Percentiles rank a stretch among this genome's conserved stretches.
These are phyloP conservation scores for Artemisia tridentata DNA, from an alignment of 129 eudicot species.

Conservation along the genomic window DNA sequence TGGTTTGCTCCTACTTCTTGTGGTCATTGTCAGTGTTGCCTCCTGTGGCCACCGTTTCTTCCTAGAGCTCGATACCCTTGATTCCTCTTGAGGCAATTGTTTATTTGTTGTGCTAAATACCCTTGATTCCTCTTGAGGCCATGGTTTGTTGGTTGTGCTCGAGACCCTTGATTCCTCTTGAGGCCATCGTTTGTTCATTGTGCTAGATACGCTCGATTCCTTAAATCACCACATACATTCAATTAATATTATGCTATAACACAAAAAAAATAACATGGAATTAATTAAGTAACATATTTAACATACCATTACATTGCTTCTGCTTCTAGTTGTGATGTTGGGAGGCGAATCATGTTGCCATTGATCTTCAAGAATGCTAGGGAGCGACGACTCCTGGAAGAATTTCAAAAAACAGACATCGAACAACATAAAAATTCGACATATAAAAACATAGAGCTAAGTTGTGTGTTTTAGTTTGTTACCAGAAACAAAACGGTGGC, in stretches of 20 bases:
- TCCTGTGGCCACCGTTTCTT: slow-evolving; percentile 29
- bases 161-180: not conserved
- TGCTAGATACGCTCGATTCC: slow-evolving; percentile 39
- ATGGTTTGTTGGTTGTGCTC: not conserved
- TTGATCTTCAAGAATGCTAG: slow-evolving; percentile 42
- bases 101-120: slow-evolving; percentile 7
- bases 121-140: slow-evolving; percentile 32
- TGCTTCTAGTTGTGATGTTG: slow-evolving; percentile 68
- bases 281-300: not conserved
- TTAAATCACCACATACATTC: slow-evolving; percentile 15
- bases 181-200: slow-evolving; percentile 25
- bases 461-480: not conserved
- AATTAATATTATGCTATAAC: not conserved
- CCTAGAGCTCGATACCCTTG: not conserved
- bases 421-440: not conserved
- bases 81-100: slow-evolving; percentile 19
- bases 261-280: not conserved
- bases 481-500: slow-evolving; percentile 91
- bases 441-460: not conserved
- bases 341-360: slow-evolving; percentile 42
- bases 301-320: slow-evolving; percentile 48
- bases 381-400: slow-evolving; percentile 78
- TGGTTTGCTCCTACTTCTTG: slow-evolving; percentile 39
- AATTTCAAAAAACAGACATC: not conserved
- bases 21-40: slow-evolving; percentile 12